Evolutionary conservation across 73 alveolate genomes (phyloP).

Genomic region (Effrenium voratum): DNA sequence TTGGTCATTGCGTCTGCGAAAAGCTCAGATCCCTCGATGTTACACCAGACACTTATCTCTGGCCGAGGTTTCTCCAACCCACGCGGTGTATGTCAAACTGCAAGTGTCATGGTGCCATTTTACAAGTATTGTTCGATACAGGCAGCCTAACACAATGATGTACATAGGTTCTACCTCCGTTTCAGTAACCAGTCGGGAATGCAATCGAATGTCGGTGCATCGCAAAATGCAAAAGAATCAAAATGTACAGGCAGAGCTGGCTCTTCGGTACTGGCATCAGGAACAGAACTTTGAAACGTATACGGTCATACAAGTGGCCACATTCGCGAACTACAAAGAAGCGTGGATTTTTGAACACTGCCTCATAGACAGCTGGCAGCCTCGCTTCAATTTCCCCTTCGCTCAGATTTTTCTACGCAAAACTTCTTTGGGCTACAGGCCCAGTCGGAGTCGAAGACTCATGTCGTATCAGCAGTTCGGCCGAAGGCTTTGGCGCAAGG

Average conservation of each 20-base stretch:
- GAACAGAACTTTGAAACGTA: background rate
- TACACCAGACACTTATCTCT: background rate
- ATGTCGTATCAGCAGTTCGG: background rate
- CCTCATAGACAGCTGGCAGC: background rate
- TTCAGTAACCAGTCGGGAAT: background rate
- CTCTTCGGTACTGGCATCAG: background rate
- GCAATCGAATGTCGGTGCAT: slow-evolving; percentile 6
- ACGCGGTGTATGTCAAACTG: background rate
- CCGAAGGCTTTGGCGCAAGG: background rate
- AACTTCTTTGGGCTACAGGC: background rate
- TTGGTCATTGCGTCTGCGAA: background rate
- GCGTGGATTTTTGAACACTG: background rate
- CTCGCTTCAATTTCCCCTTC: background rate
- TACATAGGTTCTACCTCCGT: background rate
- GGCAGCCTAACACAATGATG: background rate
- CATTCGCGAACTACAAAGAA: background rate
- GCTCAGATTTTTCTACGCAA: background rate
- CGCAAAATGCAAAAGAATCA: background rate
- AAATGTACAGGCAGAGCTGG: background rate
- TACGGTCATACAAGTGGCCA: background rate
- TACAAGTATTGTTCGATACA: background rate
- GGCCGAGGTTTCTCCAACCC: background rate
- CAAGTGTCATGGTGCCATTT: background rate
- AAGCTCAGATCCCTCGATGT: background rate
- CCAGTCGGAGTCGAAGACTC: background rate